Percentiles rank a stretch among this genome's conserved stretches.
These are phyloP conservation scores for Aspergillus tamarii DNA, from an alignment of 2,329 filamentous ascomycete species.

Conservation along the genomic window DNA sequence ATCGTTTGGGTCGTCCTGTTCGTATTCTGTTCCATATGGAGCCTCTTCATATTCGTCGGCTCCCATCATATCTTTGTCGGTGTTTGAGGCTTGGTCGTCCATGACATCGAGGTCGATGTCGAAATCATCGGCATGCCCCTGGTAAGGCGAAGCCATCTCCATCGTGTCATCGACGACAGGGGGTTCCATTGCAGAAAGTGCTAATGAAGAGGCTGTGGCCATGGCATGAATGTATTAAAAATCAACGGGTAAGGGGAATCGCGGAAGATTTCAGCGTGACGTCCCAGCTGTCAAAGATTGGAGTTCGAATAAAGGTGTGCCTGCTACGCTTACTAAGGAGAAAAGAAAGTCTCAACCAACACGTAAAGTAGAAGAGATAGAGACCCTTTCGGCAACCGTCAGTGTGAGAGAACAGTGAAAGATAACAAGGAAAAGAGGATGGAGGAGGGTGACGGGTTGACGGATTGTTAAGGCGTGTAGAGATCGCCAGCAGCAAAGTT, in stretches of 20 bases:
- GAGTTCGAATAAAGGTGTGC: neutral
- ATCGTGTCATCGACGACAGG: constrained; percentile 46
- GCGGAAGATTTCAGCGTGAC: constrained; percentile 26
- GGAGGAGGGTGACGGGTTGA: constrained; percentile 13
- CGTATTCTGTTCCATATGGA: constrained; percentile 35
- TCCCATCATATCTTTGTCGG: constrained; percentile 54
- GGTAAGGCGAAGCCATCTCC: constrained; percentile 46
- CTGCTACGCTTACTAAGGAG: constrained; percentile 7
- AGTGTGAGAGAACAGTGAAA: neutral
- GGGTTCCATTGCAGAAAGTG: constrained; percentile 41
- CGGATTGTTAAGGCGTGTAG: constrained; percentile 7
- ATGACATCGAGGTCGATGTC: constrained; percentile 63
- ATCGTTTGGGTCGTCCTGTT: constrained; percentile 38
- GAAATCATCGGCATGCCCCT: constrained; percentile 54
- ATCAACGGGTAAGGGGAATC: constrained; percentile 14
- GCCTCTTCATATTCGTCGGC: constrained; percentile 41
- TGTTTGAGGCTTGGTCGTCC: constrained; percentile 61
- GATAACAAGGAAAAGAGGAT: constrained; percentile 10
- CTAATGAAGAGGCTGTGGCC: constrained; percentile 36
- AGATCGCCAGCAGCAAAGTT: constrained; percentile 20
- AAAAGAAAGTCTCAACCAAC: neutral
- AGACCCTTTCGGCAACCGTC: neutral
- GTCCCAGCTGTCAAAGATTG: constrained; percentile 15
- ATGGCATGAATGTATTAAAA: constrained; percentile 31
- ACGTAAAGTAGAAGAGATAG: constrained; percentile 2